Evolutionary conservation across 805 yeast species (phyloP), one percentile per base, ranked within the genome.

Genomic region (Saturnispora dispora): DNA sequence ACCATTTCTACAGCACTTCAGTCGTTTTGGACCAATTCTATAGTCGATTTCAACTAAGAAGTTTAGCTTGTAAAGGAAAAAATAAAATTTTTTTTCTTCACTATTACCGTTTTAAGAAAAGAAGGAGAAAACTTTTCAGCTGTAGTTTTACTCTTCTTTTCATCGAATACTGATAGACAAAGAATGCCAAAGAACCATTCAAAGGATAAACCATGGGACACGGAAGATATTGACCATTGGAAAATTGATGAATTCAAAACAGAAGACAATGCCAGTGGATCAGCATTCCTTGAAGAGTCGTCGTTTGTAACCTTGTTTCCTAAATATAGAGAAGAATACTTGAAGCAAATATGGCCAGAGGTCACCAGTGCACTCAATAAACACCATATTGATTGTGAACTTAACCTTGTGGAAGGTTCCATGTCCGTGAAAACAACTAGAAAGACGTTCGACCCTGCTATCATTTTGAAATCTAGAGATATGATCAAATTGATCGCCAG

Each of bases 171-270:
- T 13, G 11, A 27, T 13, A 44, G 20, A 17, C 17, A 45, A 56
- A 37, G 41, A 43, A 91, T 91, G 99, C 88, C 85, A 23, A 88
- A 96, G 2, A 88, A 95, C 45, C 90, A 91, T 68, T 88, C 93
- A 68, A 83, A 82, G 63, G 98, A 93, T 61, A 91, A 91, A 69
- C 98, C 98, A 49, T 90, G 98, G 98, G 98, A 90, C 65, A 90
- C 96, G 10, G 88, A 85, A 20, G 96, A 89, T 59, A 82, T 90
- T 52, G 96, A 90, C 66, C 90, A 91, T 66, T 91, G 99, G 99
- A 74, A 77, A 59, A 73, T 81, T 35, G 96, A 88, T 35, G 95
- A 88, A 52, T 93, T 93, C 73, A 84, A 77, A 58, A 88, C 88
- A 2, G 96, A 88, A 60, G 96, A 93, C 64, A 88, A 89, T 63